Evolutionary conservation across 2,329 filamentous ascomycete genomes (phyloP).

Genomic region (Microdochium nivale): DNA sequence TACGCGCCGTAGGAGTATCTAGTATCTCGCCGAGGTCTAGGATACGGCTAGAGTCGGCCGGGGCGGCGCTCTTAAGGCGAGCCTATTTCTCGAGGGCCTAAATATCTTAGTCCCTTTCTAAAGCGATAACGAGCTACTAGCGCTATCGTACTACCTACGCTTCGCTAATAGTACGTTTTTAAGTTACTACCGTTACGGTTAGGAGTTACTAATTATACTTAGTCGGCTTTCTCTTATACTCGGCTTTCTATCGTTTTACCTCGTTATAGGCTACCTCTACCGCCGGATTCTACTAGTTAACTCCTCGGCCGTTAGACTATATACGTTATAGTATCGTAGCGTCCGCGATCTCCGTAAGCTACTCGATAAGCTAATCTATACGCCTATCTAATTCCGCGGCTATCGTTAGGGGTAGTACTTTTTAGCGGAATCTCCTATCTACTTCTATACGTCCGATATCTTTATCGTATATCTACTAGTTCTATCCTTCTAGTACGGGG

Average conservation of each 20-base stretch:
- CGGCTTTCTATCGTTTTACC: background rate
- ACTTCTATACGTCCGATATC: background rate
- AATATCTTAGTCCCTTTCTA: background rate
- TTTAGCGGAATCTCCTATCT: background rate
- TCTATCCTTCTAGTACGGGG: background rate
- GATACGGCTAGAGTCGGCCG: background rate
- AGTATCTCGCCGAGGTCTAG: background rate
- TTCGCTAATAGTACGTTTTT: background rate
- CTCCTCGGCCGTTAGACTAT: background rate
- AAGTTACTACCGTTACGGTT: background rate
- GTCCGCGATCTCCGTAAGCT: background rate
- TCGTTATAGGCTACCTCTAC: background rate
- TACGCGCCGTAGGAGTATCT: background rate
- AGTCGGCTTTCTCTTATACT: background rate
- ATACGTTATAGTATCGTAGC: background rate
- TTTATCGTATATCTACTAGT: background rate
- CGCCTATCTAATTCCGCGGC: background rate
- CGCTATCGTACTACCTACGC: background rate
- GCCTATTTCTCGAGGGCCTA: background rate
- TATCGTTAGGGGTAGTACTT: background rate
- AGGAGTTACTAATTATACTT: too few relatives aligned
- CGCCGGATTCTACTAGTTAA: background rate
- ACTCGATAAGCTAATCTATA: background rate
- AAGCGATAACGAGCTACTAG: background rate
- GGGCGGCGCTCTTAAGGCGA: background rate